phyloP scores from a whole-genome alignment of 2,329 filamentous ascomycete genomes.

The Apiospora arundinis region DNA sequence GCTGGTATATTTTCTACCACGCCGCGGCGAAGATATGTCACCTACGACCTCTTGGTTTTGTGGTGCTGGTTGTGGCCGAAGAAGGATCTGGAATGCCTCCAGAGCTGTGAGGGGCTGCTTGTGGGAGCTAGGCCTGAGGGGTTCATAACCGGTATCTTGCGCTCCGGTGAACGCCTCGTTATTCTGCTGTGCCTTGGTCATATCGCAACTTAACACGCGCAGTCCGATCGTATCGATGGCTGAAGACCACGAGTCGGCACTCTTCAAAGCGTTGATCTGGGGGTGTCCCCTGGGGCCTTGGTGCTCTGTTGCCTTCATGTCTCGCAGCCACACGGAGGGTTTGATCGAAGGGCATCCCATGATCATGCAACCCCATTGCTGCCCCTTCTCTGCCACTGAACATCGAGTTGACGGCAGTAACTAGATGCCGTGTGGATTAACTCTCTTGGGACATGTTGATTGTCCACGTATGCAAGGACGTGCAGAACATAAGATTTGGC shows the following conservation, averaged over 20 bases:
- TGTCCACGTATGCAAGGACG: constrained; percentile 41
- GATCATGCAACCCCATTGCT: neutral
- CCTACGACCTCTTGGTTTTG: too few species aligned
- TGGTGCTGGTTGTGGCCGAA: too few species aligned
- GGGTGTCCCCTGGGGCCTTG: neutral
- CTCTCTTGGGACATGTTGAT: constrained; percentile 26
- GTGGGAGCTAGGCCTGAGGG: neutral
- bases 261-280: neutral
- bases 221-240: neutral
- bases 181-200: neutral
- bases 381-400: neutral
- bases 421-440: neutral
- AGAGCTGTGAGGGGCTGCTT: too few species aligned
- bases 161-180: neutral
- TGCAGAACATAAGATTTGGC: constrained; percentile 38
- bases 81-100: too few species aligned
- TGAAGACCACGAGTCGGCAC: neutral
- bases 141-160: neutral
- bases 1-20: neutral
- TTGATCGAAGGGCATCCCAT: neutral
- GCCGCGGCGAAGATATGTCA: neutral
- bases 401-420: neutral
- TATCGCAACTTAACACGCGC: neutral
- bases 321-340: neutral
- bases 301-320: neutral